These are phyloP conservation scores for Fusarium euwallaceae DNA, from an alignment of 2,329 filamentous ascomycete species.

Conservation along the genomic window DNA sequence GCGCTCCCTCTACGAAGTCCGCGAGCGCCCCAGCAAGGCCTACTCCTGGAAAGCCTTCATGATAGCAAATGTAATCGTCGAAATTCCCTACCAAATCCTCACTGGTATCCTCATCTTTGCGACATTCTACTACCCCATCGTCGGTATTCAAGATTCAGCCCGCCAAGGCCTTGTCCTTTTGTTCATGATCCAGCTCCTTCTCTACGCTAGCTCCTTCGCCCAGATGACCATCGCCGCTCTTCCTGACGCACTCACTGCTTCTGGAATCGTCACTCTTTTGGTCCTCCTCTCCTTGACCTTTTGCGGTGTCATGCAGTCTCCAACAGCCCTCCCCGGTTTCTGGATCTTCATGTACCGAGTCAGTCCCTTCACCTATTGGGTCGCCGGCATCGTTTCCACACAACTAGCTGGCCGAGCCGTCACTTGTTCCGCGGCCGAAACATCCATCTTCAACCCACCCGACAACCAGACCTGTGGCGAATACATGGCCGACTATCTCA, in stretches of 20 bases:
- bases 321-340: conserved; percentile 69
- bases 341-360: conserved; percentile 80
- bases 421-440: conserved; percentile 65
- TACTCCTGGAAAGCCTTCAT: conserved; percentile 84
- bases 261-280: conserved; percentile 63
- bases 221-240: conserved; percentile 80
- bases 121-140: conserved; percentile 76
- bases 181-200: conserved; percentile 74
- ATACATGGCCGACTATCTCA: conserved; percentile 70
- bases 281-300: conserved; percentile 69
- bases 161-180: conserved; percentile 76
- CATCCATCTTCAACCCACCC: conserved; percentile 73
- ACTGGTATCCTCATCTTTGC: conserved; percentile 73
- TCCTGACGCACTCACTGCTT: conserved; percentile 75
- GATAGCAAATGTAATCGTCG: conserved; percentile 77
- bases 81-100: conserved; percentile 78
- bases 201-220: conserved; percentile 80
- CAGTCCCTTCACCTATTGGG: conserved; percentile 74
- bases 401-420: conserved; percentile 47
- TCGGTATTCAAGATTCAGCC: conserved; percentile 61
- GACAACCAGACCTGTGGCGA: conserved; percentile 51
- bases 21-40: conserved; percentile 79
- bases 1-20: conserved; percentile 80
- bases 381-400: conserved; percentile 64
- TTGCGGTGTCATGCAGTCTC: conserved; percentile 70